Evolutionary conservation across 306 rosid species (phyloP), one percentile per base, ranked within the genome.

Genomic region (Cercis canadensis): DNA sequence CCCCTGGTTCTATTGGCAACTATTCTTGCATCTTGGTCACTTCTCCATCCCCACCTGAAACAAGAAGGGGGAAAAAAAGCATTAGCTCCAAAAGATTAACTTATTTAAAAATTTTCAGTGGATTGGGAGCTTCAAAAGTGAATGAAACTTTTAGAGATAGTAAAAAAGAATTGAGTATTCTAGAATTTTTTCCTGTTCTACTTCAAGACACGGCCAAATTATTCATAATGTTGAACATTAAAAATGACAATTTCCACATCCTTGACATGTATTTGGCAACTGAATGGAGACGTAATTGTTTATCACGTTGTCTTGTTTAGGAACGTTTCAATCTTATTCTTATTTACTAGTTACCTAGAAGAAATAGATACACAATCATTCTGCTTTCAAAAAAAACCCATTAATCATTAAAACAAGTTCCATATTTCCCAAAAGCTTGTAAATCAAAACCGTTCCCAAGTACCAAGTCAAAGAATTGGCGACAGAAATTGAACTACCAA

Each of bases 31-130:
- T 80, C 88, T 70, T 74, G 83, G 65, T 71, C 67, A 62, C 78
- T 85, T 75, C 70, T 85, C 97, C 89, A 77, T 65, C 96, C 85
- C 92, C 80, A 79, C 84, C 98, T 90, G 82, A 68, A 83, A 83
- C 13, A 53, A 68, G 12, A 36, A 83, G 57, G 64, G 29, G 17
- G 29, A 24, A 24, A 24, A 24, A 24, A 24, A 24, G 29, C 29
- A 24, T 24, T 24, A 24, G 29, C 29, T 24, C 29, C 41, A 47
- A n/a, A n/a, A n/a, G n/a, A n/a, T n/a, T n/a, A n/a, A n/a, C n/a
- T n/a, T n/a, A n/a, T n/a, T n/a, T n/a, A n/a, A n/a, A n/a, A 65
- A 15, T 18, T 33, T 34, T 37, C 18, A 50, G 11, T 5, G 13
- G 44, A 33, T 33, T 33, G 18, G 6, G 33, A 32, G 39, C 33